Evolutionary conservation across 441 rosid species (phyloP).

Genomic region (Syzygium malaccense): DNA sequence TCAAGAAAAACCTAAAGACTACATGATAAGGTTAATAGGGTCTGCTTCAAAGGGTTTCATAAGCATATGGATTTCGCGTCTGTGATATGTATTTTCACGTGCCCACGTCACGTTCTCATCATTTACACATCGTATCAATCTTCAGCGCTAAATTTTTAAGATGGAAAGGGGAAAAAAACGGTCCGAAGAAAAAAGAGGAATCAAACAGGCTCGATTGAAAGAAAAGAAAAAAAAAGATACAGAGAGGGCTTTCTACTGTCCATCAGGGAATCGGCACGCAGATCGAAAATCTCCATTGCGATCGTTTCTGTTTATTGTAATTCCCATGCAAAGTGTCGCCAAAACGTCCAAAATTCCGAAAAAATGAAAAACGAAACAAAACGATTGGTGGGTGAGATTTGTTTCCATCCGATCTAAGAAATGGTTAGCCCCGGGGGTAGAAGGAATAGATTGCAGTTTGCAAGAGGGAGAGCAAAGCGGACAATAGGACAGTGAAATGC

Average conservation of each 20-base stretch:
- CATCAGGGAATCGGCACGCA: rapidly evolving
- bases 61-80: neutral
- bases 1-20: neutral
- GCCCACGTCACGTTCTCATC: neutral
- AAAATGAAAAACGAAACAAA: neutral
- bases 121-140: neutral
- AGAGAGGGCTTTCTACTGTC: rapidly evolving
- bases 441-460: neutral
- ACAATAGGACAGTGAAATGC: neutral
- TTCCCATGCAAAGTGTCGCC: neutral
- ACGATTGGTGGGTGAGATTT: neutral
- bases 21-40: neutral
- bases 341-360: neutral
- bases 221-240: too few species aligned
- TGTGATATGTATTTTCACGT: neutral
- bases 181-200: neutral
- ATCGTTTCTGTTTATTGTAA: neutral
- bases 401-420: neutral
- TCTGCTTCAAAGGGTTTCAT: neutral
- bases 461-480: neutral
- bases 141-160: neutral
- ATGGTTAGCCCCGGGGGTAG: neutral
- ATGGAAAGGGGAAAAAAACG: neutral
- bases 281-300: rapidly evolving
- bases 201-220: rapidly evolving